Evolutionary conservation across 1,139 yeast species (phyloP), one percentile per base, ranked within the genome.

Genomic region (Pichia sp.): DNA sequence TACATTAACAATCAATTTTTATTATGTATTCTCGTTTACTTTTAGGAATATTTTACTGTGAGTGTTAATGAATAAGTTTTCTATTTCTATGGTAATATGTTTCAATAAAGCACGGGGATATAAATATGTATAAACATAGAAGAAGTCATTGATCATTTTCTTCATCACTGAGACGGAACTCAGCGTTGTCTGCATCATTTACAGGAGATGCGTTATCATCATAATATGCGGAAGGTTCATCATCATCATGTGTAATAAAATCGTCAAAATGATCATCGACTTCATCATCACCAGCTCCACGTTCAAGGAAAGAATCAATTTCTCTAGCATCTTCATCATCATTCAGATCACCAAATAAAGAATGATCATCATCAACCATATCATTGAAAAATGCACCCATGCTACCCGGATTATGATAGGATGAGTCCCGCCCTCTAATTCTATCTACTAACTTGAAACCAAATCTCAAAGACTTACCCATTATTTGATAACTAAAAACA

Each of bases 321-420:
- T 61, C 65, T 33, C 62, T 51, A 14, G 65, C 65, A 45, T 74
- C 80, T 31, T 72, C 78, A 34, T 74, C 78, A 46, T 68, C 67
- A 45, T 69, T 66, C 63, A 48, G 68, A 62, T 45, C 72, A 71
- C 41, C 51, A 40, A 48, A 47, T 14, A 47, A 16, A n/a, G 49
- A 47, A 11, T 42, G 41, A 25, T 70, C 76, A 36, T 70, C 74
- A 38, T 69, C 74, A 32, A 64, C 60, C 41, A 60, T 51, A 36
- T 69, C 74, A 38, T 69, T 72, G 41, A 63, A 54, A 5, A 75
- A 70, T 14, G 71, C 51, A 15, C 51, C 51, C n/a, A 45, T 56
- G 32, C 70, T 63, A 26, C 70, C 64, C 1, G 37, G 11, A 45
- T 72, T 64, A 6, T 72, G 47, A 1, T 61, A 58, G 3, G 47